A percentile compares a stretch with the other conserved stretches of the same genome.
Evolutionary conservation across 2,329 filamentous ascomycete genomes (phyloP).

Genomic region (Paecilomyces formosus): DNA sequence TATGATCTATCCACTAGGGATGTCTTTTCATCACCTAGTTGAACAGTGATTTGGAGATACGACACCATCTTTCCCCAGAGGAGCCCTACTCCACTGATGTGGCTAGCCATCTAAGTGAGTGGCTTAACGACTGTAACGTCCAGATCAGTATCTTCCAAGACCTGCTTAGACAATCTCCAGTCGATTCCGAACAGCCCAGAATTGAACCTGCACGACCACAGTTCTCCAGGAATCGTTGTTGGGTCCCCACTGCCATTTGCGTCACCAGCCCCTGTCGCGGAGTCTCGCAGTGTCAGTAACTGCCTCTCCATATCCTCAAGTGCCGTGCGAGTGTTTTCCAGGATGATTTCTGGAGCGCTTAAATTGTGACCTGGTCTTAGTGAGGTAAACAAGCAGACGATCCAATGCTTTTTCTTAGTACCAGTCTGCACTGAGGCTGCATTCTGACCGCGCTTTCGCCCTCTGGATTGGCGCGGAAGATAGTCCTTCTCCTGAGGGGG

Average conservation of each 20-base stretch:
- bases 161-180: slow-evolving; percentile 43
- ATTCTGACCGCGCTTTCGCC: slow-evolving; percentile 1
- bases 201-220: slow-evolving; percentile 51
- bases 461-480: background rate
- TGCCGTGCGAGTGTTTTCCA: slow-evolving; percentile 43
- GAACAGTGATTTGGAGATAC: background rate
- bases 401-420: slow-evolving; percentile 39
- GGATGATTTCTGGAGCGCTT: slow-evolving; percentile 33
- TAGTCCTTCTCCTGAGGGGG: slow-evolving; percentile 37
- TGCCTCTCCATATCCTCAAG: slow-evolving; percentile 42
- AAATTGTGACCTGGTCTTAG: slow-evolving; percentile 38
- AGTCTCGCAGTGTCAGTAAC: slow-evolving; percentile 23
- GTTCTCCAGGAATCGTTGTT: slow-evolving; percentile 15
- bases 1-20: background rate
- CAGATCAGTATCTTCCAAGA: slow-evolving; percentile 34
- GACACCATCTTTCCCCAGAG: background rate
- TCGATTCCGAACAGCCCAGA: slow-evolving; percentile 49
- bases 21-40: background rate
- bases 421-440: background rate
- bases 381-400: slow-evolving; percentile 55
- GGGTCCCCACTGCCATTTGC: background rate
- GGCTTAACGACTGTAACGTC: slow-evolving; percentile 27
- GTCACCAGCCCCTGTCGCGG: slow-evolving; percentile 1
- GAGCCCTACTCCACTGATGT: background rate
- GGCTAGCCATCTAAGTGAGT: slow-evolving; percentile 8